Conservation (phyloP, 148 eudicot genomes). For the Talinum fruticosum region DNA sequence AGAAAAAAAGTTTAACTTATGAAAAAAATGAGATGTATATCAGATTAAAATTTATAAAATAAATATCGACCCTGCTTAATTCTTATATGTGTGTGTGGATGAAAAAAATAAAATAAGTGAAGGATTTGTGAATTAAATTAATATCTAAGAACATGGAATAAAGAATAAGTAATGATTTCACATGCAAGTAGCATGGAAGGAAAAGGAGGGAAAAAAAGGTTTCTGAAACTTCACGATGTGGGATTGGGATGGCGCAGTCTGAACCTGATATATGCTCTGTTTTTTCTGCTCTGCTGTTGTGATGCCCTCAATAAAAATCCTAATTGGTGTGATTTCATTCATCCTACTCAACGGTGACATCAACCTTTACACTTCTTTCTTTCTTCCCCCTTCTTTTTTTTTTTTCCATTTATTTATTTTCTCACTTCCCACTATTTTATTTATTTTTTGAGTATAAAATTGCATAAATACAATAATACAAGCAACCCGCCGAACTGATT, state of each 20-base stretch:
- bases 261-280: neutral
- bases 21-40: too few relatives aligned
- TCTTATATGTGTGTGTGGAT: neutral
- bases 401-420: neutral
- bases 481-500: neutral
- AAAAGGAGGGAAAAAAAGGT: neutral
- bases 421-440: neutral
- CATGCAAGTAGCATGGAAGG: neutral
- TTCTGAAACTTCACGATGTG: slow-evolving; percentile 1
- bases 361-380: neutral
- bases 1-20: too few relatives aligned
- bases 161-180: slow-evolving; percentile 6
- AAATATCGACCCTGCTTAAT: too few relatives aligned
- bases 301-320: neutral
- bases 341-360: slow-evolving; percentile 13
- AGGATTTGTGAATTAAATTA: neutral
- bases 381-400: neutral
- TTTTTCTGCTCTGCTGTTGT: neutral
- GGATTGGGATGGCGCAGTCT: neutral
- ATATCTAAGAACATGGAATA: too few relatives aligned
- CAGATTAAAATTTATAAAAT: too few relatives aligned
- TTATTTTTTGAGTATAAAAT: too few relatives aligned
- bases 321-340: slow-evolving; percentile 22
- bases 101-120: neutral
- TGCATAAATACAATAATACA: neutral